These are phyloP conservation scores for Paxillus involutus DNA, from an alignment of 768 basidiomycete genomes.

Conservation along the genomic window DNA sequence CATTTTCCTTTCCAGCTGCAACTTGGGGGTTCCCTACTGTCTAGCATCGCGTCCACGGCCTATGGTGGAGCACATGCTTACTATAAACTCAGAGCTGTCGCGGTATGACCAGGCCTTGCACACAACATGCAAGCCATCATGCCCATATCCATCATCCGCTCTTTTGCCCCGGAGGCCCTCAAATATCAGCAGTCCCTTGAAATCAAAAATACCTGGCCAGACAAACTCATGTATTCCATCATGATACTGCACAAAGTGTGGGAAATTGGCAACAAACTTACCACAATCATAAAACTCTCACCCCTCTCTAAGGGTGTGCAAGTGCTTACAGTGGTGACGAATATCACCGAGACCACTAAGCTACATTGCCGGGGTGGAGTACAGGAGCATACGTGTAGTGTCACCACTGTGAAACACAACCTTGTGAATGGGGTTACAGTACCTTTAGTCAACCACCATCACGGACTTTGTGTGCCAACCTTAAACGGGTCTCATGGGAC, in stretches of 20 bases:
- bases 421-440: constrained; percentile 60
- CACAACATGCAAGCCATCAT: constrained; percentile 62
- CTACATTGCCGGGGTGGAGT: constrained; percentile 50
- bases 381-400: constrained; percentile 61
- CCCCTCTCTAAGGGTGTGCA: constrained; percentile 83
- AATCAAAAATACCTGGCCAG: constrained; percentile 96
- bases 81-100: constrained; percentile 91
- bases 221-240: constrained; percentile 93
- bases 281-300: constrained; percentile 81
- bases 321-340: constrained; percentile 64
- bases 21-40: constrained; percentile 83
- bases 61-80: constrained; percentile 63
- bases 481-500: too few relatives aligned
- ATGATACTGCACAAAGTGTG: constrained; percentile 95
- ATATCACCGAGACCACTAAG: constrained; percentile 75
- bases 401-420: constrained; percentile 67
- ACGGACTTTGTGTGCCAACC: too few relatives aligned
- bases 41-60: constrained; percentile 58
- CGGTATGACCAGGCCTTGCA: constrained; percentile 73
- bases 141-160: constrained; percentile 68
- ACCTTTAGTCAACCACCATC: too few relatives aligned
- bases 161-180: constrained; percentile 77
- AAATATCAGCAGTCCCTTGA: constrained; percentile 97
- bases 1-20: constrained; percentile 89
- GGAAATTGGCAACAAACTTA: constrained; percentile 85